phyloP scores from a whole-genome alignment of 2,329 filamentous ascomycete species.

The Hypoxylon sp. region DNA sequence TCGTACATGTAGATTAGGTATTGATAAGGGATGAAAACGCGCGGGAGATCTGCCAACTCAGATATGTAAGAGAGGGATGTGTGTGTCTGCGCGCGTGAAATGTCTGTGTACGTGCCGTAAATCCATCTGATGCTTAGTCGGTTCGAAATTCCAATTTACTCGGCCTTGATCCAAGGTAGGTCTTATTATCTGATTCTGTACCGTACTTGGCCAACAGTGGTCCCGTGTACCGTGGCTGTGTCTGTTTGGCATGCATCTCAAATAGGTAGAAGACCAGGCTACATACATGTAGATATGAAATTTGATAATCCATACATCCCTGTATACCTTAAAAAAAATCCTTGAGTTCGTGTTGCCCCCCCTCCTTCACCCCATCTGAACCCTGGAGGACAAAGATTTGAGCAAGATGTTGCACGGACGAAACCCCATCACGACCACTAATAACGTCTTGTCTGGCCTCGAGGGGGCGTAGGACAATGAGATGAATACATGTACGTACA shows the following conservation, averaged over 20 bases:
- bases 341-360: constrained; percentile 36
- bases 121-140: constrained; percentile 36
- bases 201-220: constrained; percentile 37
- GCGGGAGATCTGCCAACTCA: constrained; percentile 41
- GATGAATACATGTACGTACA: not conserved
- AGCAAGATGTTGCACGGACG: constrained; percentile 28
- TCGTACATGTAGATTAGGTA: constrained; percentile 1
- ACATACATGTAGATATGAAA: constrained; percentile 38
- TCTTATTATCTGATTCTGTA: constrained; percentile 18
- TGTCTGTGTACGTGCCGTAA: constrained; percentile 32
- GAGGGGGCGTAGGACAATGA: constrained; percentile 14
- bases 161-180: constrained; percentile 13
- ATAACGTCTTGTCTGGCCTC: constrained; percentile 13
- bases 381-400: constrained; percentile 13
- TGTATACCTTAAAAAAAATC: constrained; percentile 38
- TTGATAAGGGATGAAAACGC: constrained; percentile 38
- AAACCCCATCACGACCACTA: constrained; percentile 22
- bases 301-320: constrained; percentile 39
- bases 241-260: constrained; percentile 44
- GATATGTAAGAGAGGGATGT: constrained; percentile 19
- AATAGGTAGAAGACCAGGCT: constrained; percentile 27
- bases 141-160: constrained; percentile 39
- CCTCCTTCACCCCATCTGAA: constrained; percentile 9
- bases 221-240: constrained; percentile 45
- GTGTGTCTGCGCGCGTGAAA: constrained; percentile 3